Evolutionary conservation across 2,329 filamentous ascomycete genomes (phyloP).

Genomic region (Hymenotorrendiella dingleyae): DNA sequence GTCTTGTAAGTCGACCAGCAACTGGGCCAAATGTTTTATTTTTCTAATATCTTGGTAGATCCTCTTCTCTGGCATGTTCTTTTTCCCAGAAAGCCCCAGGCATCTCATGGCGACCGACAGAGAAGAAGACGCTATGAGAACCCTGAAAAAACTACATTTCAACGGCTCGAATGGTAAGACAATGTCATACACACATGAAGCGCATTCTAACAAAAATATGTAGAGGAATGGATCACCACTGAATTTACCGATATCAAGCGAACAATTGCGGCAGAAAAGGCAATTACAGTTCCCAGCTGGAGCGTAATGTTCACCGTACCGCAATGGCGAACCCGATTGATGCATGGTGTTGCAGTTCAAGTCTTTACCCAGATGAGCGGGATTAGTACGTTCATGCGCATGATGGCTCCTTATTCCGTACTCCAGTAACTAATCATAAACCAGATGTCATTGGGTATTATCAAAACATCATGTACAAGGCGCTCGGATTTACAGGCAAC

Average conservation of each 20-base stretch:
- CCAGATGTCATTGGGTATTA: slow-evolving; percentile 57
- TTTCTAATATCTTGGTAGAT: slow-evolving; percentile 5
- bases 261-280: slow-evolving; percentile 54
- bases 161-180: slow-evolving; percentile 51
- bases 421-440: slow-evolving; percentile 1
- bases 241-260: slow-evolving; percentile 56
- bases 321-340: slow-evolving; percentile 54
- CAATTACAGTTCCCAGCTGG: slow-evolving; percentile 48
- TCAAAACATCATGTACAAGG: slow-evolving; percentile 51
- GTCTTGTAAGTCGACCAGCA: slow-evolving; percentile 38
- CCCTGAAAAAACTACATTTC: slow-evolving; percentile 64
- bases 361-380: slow-evolving; percentile 61
- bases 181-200: slow-evolving; percentile 34
- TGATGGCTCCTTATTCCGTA: background rate
- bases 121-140: slow-evolving; percentile 58
- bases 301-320: slow-evolving; percentile 51
- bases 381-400: slow-evolving; percentile 35
- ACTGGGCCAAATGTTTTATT: slow-evolving; percentile 28
- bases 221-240: slow-evolving; percentile 51
- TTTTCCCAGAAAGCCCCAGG: slow-evolving; percentile 65
- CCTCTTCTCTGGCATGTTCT: slow-evolving; percentile 57
- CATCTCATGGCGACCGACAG: slow-evolving; percentile 72
- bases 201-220: slow-evolving; percentile 35
- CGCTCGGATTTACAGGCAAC: slow-evolving; percentile 50
- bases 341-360: slow-evolving; percentile 57